Base-by-base conservation (phyloP, 768 basidiomycete species). In the Tulasnella sp. region DNA sequence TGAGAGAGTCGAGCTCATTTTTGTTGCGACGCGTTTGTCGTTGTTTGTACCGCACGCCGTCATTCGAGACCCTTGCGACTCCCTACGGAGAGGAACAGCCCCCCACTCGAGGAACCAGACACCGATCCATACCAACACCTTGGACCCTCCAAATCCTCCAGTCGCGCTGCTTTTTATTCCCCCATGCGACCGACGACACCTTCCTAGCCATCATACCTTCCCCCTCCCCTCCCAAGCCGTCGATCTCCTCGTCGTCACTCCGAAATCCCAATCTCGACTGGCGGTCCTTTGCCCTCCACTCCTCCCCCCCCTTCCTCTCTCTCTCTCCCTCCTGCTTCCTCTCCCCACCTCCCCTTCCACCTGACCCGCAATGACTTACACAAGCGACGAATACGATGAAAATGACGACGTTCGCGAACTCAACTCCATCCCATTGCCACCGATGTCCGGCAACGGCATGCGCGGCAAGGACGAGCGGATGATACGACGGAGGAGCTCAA, bases 401-500 rank as follows among this genome's bases (percentile, higher is more conserved):
- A 42, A 77, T 20, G 58, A 50, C 41, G 74, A 75, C 74, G 46
- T 75, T 31, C 74, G 46, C 20, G 74, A 75, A 42, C 74, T 75
- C 74, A 48, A 42, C 28, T 48, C 40, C 34, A 75, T 75, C 18
- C 74, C 74, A 40, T 20, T 34, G 28, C 41, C 34, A 9, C 74
- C 74, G 6, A 28, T n/a, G 31, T 76, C 44, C 28, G 44, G 3
- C 44, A 44, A n/a, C 44, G 31, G 37, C 54, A 22, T 1, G 3
- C 20, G 77, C 28, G 28, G 28, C 46, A 69, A 28, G 4, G 74
- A 6, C 22, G 79, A 73, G 40, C 40, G 79, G 12, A 16, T 80
- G 22, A 50, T 80, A 22, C 79, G 79, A 40, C 40, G 72, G n/a
- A 46, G 79, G 74, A 80, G 79, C 48, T 80, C 79, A 12, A 80